These are phyloP conservation scores for Ascochyta rabiei DNA, from an alignment of 2,329 filamentous ascomycete species.

Conservation along the genomic window DNA sequence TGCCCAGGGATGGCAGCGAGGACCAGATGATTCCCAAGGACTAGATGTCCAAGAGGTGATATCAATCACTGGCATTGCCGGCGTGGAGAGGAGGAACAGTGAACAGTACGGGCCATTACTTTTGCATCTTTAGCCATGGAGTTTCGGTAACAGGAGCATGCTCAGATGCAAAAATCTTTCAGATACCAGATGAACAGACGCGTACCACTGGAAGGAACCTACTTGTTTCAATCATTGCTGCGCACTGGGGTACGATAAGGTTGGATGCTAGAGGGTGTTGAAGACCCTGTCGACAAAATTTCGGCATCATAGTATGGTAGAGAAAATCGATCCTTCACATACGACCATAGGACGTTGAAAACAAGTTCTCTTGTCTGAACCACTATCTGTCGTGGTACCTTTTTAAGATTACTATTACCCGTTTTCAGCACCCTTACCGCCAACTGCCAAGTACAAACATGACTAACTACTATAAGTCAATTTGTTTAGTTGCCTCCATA, in stretches of 20 bases:
- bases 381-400: no score
- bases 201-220: background rate
- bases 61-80: background rate
- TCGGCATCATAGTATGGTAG: no score
- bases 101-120: background rate
- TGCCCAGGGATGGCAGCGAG: conserved; percentile 54
- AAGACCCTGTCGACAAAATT: no score
- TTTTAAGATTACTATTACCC: no score
- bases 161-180: background rate
- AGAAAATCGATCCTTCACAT: background rate
- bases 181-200: conserved; percentile 5
- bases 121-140: conserved; percentile 35
- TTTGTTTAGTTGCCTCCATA: no score
- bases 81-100: background rate
- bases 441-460: no score
- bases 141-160: conserved; percentile 25
- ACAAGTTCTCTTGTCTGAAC: background rate
- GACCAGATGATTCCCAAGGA: conserved; percentile 46
- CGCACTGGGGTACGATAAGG: no score
- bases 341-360: background rate
- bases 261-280: no score
- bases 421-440: no score
- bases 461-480: no score
- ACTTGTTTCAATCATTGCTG: no score
- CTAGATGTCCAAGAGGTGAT: background rate